Evolutionary conservation across 108 stramenopile genomes (phyloP), one percentile per base, ranked within the genome.

Genomic region (Heterococcus sp.): DNA sequence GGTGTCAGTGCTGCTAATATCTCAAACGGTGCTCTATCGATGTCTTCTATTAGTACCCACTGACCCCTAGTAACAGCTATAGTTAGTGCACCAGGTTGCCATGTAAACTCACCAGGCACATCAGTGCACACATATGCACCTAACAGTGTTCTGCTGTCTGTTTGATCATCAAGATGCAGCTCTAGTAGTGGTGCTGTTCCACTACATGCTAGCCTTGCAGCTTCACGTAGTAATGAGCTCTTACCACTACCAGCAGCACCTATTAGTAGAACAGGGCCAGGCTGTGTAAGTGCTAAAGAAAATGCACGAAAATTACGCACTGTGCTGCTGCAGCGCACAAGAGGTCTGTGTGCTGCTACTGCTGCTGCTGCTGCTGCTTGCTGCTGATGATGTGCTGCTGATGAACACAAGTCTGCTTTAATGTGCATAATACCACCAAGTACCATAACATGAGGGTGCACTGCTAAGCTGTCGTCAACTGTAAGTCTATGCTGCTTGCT

Each of bases 21-120:
- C 70, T 99, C 99, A 38, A 93, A 73, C 0, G 99, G 95, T 37
- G 92, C 93, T 2, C 85, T 75, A 82, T 98, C 97, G 3, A 97
- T 82, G 84, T 98, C 99, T 78, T 99, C 97, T 75, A 99, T 86
- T 1, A 98, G 71, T 2, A 98, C 93, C 97, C 97, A 98, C 73
- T 91, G 86, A 4, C 99, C 99, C 29, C 78, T 73, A 32, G 91
- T 85, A 5, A 92, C 93, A 32, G 99, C 99, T 28, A 80, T 83
- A 8, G 97, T 96, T 2, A 99, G 84, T 14, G 83, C 92, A 1
- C 96, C 96, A 11, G 96, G 91, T 65, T 88, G 87, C 96, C 95
- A 98, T 3, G 87, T 78, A 75, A 98, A 98, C 84, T 98, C 95
- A n/a, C 97, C 97, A 14, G 99, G 99, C 28, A 96, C 90, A 69